Percentiles rank a stretch among this genome's conserved stretches.
phyloP scores from a whole-genome alignment of 2,329 filamentous ascomycete genomes.

The Colletotrichum caudatum region DNA sequence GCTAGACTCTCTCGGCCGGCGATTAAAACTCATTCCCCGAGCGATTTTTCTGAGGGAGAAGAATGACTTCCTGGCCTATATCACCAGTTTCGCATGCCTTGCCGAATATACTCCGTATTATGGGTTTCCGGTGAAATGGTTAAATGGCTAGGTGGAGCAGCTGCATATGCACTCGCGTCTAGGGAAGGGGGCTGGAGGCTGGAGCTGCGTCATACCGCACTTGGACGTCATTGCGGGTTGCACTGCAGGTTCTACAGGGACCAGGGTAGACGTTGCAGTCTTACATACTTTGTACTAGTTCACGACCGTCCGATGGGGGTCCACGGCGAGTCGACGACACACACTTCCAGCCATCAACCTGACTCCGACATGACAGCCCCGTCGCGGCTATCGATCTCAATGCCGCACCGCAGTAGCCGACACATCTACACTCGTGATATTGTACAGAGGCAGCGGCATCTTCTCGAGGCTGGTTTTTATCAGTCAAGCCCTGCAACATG shows the following conservation, averaged over 20 bases:
- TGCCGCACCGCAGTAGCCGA: background rate
- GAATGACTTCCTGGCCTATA: constrained; percentile 20
- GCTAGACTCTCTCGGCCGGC: constrained; percentile 38
- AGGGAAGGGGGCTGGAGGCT: constrained; percentile 16
- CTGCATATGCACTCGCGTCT: constrained; percentile 37
- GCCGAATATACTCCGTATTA: constrained; percentile 20
- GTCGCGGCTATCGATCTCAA: constrained; percentile 7
- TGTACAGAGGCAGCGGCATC: background rate
- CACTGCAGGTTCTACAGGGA: constrained; percentile 33
- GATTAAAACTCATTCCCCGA: constrained; percentile 8
- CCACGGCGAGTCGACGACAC: constrained; percentile 13
- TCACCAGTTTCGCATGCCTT: constrained; percentile 18
- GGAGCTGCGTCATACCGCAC: constrained; percentile 39
- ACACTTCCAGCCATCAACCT: background rate
- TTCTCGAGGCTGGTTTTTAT: too few species aligned
- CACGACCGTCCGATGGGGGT: constrained; percentile 21
- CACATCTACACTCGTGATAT: background rate
- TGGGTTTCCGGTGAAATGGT: constrained; percentile 35
- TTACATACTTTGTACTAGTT: constrained; percentile 6
- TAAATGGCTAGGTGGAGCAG: constrained; percentile 28
- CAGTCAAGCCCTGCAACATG: background rate
- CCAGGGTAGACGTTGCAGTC: constrained; percentile 36
- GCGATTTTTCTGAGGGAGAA: constrained; percentile 12
- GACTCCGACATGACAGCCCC: background rate
- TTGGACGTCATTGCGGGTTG: constrained; percentile 38